phyloP scores from a whole-genome alignment of 257 asterid species.

The Galeopsis tetrahit region DNA sequence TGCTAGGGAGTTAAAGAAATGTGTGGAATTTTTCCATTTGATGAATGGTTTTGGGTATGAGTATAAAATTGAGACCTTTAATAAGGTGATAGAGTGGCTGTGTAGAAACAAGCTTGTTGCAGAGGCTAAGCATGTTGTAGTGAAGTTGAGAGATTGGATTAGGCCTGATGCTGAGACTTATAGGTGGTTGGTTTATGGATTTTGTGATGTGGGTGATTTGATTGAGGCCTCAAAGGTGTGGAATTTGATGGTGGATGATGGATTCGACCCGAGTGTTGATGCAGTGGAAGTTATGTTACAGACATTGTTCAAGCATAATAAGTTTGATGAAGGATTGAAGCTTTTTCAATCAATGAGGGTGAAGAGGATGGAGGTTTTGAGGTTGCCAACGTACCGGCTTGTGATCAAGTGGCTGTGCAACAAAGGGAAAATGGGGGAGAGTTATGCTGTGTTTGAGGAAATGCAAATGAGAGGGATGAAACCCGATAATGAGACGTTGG shows the following conservation, averaged over 20 bases:
- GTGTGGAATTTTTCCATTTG: constrained; percentile 75
- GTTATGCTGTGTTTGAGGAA: constrained; percentile 60
- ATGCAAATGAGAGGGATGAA: constrained; percentile 67
- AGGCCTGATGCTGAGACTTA: constrained; percentile 64
- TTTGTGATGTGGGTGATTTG: constrained; percentile 81
- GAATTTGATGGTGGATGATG: constrained; percentile 86
- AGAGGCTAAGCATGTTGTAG: constrained; percentile 77
- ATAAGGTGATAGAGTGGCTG: constrained; percentile 59
- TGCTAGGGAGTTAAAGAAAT: constrained; percentile 84
- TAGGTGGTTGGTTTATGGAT: constrained; percentile 78
- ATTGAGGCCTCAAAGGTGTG: constrained; percentile 86
- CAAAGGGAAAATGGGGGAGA: constrained; percentile 70
- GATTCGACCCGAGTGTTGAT: constrained; percentile 50
- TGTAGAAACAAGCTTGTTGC: constrained; percentile 63
- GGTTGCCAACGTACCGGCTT: constrained; percentile 59
- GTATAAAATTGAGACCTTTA: constrained; percentile 57
- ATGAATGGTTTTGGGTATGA: constrained; percentile 79
- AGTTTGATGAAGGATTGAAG: constrained; percentile 61
- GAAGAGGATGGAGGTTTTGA: constrained; percentile 48
- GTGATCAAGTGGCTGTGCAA: constrained; percentile 86
- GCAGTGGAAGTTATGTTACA: constrained; percentile 63
- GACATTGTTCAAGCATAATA: constrained; percentile 66
- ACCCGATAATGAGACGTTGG: constrained; percentile 53
- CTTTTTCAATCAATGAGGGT: constrained; percentile 71
- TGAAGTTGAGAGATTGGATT: constrained; percentile 64